Conservation (phyloP, 2,329 filamentous ascomycete species). For the Alternaria tenuissima region DNA sequence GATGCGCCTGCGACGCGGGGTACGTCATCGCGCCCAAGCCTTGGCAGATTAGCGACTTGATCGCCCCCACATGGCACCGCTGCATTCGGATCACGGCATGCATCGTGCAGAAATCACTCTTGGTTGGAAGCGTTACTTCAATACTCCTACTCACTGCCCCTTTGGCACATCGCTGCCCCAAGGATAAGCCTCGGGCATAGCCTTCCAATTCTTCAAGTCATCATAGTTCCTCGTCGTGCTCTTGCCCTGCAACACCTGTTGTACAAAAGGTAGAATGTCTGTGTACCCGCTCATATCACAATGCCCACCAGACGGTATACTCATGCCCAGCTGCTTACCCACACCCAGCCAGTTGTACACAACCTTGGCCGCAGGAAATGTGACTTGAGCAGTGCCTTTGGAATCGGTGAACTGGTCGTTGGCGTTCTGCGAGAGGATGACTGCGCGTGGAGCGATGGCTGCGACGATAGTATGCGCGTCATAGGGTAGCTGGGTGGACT, state of each 20-base stretch:
- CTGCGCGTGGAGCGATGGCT: slow-evolving; percentile 45
- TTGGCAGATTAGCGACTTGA: slow-evolving; percentile 16
- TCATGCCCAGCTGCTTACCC: slow-evolving; percentile 54
- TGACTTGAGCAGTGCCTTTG: slow-evolving; percentile 55
- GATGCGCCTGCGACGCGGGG: slow-evolving; percentile 18
- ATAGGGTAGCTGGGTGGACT: slow-evolving; percentile 42
- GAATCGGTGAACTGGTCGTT: slow-evolving; percentile 60
- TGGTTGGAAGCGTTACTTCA: too few relatives aligned
- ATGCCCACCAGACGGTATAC: slow-evolving; percentile 58
- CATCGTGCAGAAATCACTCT: too few relatives aligned
- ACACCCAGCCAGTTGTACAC: slow-evolving; percentile 47
- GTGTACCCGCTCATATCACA: slow-evolving; percentile 60
- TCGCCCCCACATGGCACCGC: neutral
- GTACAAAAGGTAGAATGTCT: slow-evolving; percentile 59
- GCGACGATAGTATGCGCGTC: slow-evolving; percentile 50
- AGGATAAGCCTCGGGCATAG: slow-evolving; percentile 57
- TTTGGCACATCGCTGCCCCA: slow-evolving; percentile 45
- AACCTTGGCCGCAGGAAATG: slow-evolving; percentile 45
- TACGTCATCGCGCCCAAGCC: slow-evolving; percentile 21
- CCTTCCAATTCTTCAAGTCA: slow-evolving; percentile 55
- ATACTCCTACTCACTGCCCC: neutral
- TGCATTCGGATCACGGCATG: too few relatives aligned
- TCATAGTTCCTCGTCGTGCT: slow-evolving; percentile 58
- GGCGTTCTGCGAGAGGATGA: slow-evolving; percentile 45
- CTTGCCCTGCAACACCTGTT: slow-evolving; percentile 58